Evolutionary conservation across 768 basidiomycete genomes (phyloP).

Genomic region (Cyathus striatus): DNA sequence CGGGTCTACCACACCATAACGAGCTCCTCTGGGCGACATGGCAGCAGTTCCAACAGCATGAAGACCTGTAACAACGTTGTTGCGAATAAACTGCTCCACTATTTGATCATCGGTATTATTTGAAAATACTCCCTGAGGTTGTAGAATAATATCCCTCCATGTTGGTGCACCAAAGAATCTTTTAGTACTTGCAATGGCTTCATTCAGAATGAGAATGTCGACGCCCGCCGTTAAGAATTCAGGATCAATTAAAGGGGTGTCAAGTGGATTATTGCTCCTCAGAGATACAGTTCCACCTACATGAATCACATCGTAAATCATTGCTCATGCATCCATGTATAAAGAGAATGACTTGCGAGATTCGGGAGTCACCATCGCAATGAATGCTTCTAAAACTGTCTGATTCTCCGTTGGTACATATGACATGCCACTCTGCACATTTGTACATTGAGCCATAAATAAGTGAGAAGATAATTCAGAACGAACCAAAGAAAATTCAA

Average conservation of each 20-base stretch:
- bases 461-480: constrained; percentile 1
- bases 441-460: neutral
- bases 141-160: constrained; percentile 3
- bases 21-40: constrained; percentile 13
- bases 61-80: constrained; percentile 9
- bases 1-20: constrained; percentile 10
- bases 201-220: constrained; percentile 8
- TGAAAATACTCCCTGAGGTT: neutral
- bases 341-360: constrained; percentile 7
- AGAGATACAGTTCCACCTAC: constrained; percentile 4
- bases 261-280: constrained; percentile 5
- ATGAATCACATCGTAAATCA: neutral
- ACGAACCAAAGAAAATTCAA: constrained; percentile 23
- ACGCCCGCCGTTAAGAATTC: constrained; percentile 23
- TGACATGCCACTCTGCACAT: constrained; percentile 10
- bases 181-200: constrained; percentile 2
- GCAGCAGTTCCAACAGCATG: constrained; percentile 22
- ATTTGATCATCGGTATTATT: constrained; percentile 20
- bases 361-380: constrained; percentile 14
- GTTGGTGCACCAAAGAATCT: constrained; percentile 5
- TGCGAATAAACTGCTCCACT: constrained; percentile 21
- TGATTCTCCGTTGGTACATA: constrained; percentile 19
- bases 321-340: neutral
- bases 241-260: constrained; percentile 6
- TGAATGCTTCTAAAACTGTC: constrained; percentile 18